Evolutionary conservation across 202 grass and related monocot genomes (phyloP).

Genomic region (Panicum virgatum): DNA sequence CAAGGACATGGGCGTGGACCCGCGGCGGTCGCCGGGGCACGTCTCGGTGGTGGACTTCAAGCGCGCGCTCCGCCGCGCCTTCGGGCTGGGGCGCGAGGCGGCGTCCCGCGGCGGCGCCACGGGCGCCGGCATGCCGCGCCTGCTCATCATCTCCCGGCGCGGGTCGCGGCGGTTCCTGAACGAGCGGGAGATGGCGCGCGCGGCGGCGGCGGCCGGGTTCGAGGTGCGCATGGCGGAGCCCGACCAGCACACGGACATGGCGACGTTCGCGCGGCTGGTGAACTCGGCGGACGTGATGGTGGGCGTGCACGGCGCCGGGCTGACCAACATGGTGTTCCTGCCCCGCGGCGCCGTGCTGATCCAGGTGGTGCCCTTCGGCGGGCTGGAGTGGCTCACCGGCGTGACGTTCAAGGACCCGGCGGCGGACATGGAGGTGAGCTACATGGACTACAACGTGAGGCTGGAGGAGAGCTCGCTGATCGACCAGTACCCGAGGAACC

Average conservation of each 20-base stretch:
- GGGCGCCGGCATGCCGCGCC: constrained; percentile 35
- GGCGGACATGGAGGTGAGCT: constrained; percentile 67
- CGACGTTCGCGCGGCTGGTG: constrained; percentile 55
- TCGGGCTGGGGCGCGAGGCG: constrained; percentile 43
- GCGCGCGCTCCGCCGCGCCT: constrained; percentile 50
- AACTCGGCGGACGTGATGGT: constrained; percentile 79
- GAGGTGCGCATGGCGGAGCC: constrained; percentile 70
- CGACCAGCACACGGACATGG: constrained; percentile 57
- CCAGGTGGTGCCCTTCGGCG: constrained; percentile 79
- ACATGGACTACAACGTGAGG: constrained; percentile 79
- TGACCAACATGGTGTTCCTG: constrained; percentile 88
- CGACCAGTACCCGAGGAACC: constrained; percentile 62
- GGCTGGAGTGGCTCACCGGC: constrained; percentile 59
- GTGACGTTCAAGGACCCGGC: constrained; percentile 67
- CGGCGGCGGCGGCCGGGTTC: constrained; percentile 44
- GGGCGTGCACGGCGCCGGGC: constrained; percentile 72
- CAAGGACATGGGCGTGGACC: constrained; percentile 76
- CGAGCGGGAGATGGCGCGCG: constrained; percentile 45
- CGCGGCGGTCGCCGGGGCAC: constrained; percentile 32
- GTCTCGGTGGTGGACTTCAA: constrained; percentile 69
- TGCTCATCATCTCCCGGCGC: constrained; percentile 70
- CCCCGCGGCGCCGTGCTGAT: constrained; percentile 63
- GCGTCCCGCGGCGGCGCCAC: constrained; percentile 47
- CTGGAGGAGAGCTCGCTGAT: constrained; percentile 74
- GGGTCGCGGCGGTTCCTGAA: constrained; percentile 57